Evolutionary conservation across 306 rosid species (phyloP), one percentile per base, ranked within the genome.

Genomic region (Citrullus mucosospermus): DNA sequence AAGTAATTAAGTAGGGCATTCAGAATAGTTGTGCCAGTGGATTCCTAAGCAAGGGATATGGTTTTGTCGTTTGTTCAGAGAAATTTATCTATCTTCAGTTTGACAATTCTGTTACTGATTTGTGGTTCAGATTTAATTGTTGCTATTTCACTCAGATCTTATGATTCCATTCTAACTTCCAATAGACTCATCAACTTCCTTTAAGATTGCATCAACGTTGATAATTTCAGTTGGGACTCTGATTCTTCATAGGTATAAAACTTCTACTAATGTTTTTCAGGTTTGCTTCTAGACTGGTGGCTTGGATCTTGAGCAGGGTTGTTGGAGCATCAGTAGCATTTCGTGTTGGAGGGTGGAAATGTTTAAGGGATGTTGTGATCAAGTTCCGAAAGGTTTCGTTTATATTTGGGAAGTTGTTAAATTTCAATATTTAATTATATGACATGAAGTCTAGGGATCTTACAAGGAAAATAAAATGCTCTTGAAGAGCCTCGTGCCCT

Each of bases 341-440:
- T 83, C 97, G 94, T 65, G 85, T 96, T 78, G 93, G 97, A 68
- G 98, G 99, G 79, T 96, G 98, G 98, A 93, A 92, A 79, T 92
- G 96, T 84, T 81, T 92, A 61, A 90, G 91, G 80, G 99, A 96
- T 38, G 88, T 96, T 30, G 91, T 88, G 65, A 91, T 96, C 91
- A 93, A 90, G 90, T 96, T 96, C 70, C 88, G 87, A 74, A 96
- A 92, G 99, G 99, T 96, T 78, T 72, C 66, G 53, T 79, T 78
- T 71, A 56, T 34, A 74, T 55, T 51, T 74, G 43, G 30, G 1
- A 73, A 74, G 59, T 17, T 51, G 9, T 51, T 17, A 17, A 54
- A 16, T 53, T 54, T 74, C 7, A 32, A 32, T 53, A 32, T 74
- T 74, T 30, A 28, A 74, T 54, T 74, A 34, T 51, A 17, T 74